Base-by-base conservation (phyloP, 1,284 basidiomycete species). In the Sanghuangporus sanghuang region DNA sequence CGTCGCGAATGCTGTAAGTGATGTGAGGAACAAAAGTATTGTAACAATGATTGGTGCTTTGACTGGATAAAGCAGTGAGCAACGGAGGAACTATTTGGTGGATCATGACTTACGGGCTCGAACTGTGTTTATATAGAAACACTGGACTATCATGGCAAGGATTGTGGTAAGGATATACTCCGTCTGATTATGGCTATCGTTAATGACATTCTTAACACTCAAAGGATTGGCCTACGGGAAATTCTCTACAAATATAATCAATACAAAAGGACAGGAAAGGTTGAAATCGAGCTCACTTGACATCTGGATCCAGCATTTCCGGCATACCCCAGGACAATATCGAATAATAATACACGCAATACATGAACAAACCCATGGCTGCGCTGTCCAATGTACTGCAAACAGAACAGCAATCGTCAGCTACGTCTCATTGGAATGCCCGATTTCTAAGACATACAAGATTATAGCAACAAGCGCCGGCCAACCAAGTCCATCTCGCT, bases 101-200 rank as follows among this genome's bases (percentile, higher is more conserved):
- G 3, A 50, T 23, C 5, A 6, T 9, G 16, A 18, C 63, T 36
- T 32, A 64, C 63, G 36, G 16, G 57, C 63, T 36, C 63, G 63
- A 39, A 64, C 60, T 3, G 58, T 64, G 50, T 64, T 64, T 36
- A 64, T 64, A 44, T 64, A 64, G 35, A 60, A 64, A n/a, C 38
- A 36, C 42, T 64, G 63, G 7, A 64, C 63, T 23, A 64, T 59
- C 35, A 64, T 57, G 7, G 53, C 55, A 5, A 64, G 42, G 16
- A 61, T 23, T 7, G 63, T 50, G 12, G 63, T 61, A 52, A 64
- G 35, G n/a, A 64, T 40, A 36, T 64, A 64, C 32, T 64, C 63
- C 7, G 53, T 39, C 63, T 64, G 42, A 36, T 49, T 18, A 14
- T 38, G 18, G 58, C 12, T 23, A 53, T 36, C 36, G 36, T 18